Base-by-base conservation (phyloP, 2,329 filamentous ascomycete species). In the Coniochaeta sp. region DNA sequence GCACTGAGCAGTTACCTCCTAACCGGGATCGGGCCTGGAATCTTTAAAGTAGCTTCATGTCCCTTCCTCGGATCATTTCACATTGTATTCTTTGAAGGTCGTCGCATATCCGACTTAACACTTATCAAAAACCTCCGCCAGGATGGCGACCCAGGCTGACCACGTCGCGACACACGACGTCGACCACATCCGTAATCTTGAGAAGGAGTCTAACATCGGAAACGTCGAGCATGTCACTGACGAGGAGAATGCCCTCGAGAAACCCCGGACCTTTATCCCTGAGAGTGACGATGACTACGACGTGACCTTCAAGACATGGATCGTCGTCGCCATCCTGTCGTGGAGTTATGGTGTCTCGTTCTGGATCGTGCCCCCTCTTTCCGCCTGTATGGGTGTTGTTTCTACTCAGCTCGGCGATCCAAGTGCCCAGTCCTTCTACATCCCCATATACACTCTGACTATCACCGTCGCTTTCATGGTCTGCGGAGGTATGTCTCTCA, bases 381-480 rank as follows among this genome's bases (percentile, higher is more conserved):
- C 68, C 31, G 63, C 71, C 2, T 70, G 67, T 57, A 67, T 69
- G 28, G 62, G 65, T 8, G 60, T 66, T 8, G 70, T 73, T 7
- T 71, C 73, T 3, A 68, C 70, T 1, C 68, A 72, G 56, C 67
- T 76, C 4, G 73, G 72, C n/a, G 69, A 74, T 62, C 62, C 68
- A 8, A 67, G 65, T 1, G 67, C 69, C 31, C 64, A 67, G 8
- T 66, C 71, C 11, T 75, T 70, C 68, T 75, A 72, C 63, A 63
- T 74, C 36, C 67, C 72, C 0, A 65, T 73, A 14, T 75, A 73
- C 61, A 75, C 73, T 4, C 73, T 77, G 63, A 73, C 74, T 0
- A 73, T 76, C 6, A 77, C 74, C 1, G 73, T 76, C 63, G 71
- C 69, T 2, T 77, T 77, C 62, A 73, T 76, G 69, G 69, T 74